phyloP scores from a whole-genome alignment of 164 flowering plant species.

The Macadamia integrifolia region DNA sequence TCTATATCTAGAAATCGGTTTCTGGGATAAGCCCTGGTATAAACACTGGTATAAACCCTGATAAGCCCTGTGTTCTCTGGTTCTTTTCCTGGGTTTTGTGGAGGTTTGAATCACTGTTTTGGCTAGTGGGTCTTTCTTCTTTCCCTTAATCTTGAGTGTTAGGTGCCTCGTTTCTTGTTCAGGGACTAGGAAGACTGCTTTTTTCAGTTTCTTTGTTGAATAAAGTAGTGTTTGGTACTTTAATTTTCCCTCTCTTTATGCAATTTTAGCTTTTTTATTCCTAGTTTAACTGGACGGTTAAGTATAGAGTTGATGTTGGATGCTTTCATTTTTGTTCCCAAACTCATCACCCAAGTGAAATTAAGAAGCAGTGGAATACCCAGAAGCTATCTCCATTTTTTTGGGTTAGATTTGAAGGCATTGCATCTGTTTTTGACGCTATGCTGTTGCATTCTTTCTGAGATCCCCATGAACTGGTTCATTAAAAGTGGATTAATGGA shows the following conservation, averaged over 20 bases:
- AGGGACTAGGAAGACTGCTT: slow-evolving; percentile 6
- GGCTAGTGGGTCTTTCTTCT: slow-evolving; percentile 6
- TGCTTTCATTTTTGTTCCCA: background rate
- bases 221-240: too few species aligned
- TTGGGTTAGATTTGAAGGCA: slow-evolving; percentile 56
- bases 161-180: slow-evolving; percentile 21
- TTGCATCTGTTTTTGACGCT: slow-evolving; percentile 55
- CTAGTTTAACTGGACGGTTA: slow-evolving; percentile 10
- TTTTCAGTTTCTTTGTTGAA: background rate
- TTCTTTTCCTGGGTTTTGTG: slow-evolving; percentile 3
- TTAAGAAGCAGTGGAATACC: slow-evolving; percentile 15
- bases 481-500: slow-evolving; percentile 48
- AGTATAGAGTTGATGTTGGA: slow-evolving; percentile 26
- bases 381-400: slow-evolving; percentile 49
- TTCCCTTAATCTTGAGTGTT: slow-evolving; percentile 9
- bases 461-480: slow-evolving; percentile 62
- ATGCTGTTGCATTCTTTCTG: slow-evolving; percentile 51
- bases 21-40: slow-evolving; percentile 2
- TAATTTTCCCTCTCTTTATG: slow-evolving; percentile 6
- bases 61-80: slow-evolving; percentile 17
- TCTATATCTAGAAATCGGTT: slow-evolving; percentile 20
- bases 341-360: background rate
- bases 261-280: slow-evolving; percentile 9
- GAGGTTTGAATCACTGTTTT: slow-evolving; percentile 8
- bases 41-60: too few species aligned